Evolutionary conservation across 805 yeast species (phyloP).

Genomic region (Cyberlindnera xylosilytica): DNA sequence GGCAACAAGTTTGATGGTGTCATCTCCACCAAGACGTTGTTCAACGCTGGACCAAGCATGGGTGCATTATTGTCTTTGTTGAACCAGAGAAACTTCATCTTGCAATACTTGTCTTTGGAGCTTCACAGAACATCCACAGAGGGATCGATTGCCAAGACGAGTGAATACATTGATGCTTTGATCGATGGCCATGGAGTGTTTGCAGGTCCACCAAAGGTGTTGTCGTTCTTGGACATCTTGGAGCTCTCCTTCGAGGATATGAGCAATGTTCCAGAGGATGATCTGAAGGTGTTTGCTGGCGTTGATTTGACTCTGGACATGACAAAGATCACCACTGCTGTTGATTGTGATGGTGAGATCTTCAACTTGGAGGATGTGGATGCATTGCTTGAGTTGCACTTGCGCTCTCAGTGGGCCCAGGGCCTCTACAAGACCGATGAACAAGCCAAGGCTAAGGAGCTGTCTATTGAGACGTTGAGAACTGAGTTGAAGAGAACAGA

Average conservation of each 20-base stretch:
- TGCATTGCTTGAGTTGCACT: conserved; percentile 30
- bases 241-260: conserved; percentile 53
- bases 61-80: conserved; percentile 61
- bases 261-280: conserved; percentile 25
- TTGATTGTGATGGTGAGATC: conserved; percentile 29
- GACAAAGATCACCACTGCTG: conserved; percentile 33
- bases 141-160: conserved; percentile 49
- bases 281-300: conserved; percentile 10
- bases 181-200: conserved; percentile 48
- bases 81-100: conserved; percentile 53
- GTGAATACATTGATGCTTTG: conserved; percentile 49
- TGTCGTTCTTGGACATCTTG: conserved; percentile 68
- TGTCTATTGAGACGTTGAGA: conserved; percentile 15
- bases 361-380: conserved; percentile 44
- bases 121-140: conserved; percentile 52
- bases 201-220: conserved; percentile 61
- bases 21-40: conserved; percentile 29
- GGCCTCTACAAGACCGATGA: conserved; percentile 22
- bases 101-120: conserved; percentile 69
- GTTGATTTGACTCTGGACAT: conserved; percentile 42
- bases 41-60: conserved; percentile 33
- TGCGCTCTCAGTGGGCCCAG: conserved; percentile 20
- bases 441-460: conserved; percentile 20
- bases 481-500: conserved; percentile 18
- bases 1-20: conserved; percentile 42